A percentile compares a stretch with the other conserved stretches of the same genome.
Evolutionary conservation across 257 asterid genomes (phyloP).

Genomic region (Solanum boliviense): DNA sequence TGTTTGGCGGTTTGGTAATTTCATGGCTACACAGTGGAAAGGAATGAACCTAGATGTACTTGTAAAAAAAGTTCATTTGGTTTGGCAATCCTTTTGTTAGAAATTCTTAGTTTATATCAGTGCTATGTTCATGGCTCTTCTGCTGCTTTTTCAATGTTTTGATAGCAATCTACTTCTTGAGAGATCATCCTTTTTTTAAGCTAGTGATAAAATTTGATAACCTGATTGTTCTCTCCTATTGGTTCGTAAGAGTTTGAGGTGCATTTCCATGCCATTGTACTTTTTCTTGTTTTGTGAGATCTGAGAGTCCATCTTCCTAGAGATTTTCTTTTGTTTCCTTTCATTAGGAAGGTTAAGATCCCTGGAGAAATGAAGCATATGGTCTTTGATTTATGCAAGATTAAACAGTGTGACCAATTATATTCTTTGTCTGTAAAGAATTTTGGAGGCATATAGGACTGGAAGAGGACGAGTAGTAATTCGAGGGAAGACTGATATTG

Average conservation of each 20-base stretch:
- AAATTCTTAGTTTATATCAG: neutral
- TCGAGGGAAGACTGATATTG: slow-evolving; percentile 96
- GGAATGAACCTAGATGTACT: neutral
- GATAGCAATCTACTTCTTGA: neutral
- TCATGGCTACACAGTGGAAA: neutral
- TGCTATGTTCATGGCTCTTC: neutral
- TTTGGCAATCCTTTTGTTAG: neutral
- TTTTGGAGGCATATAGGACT: slow-evolving; percentile 88
- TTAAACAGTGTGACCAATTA: neutral
- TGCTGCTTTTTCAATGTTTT: neutral
- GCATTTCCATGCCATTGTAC: neutral
- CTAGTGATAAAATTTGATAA: neutral
- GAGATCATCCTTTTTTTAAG: neutral
- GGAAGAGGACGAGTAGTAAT: slow-evolving; percentile 88
- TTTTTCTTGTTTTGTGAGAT: neutral
- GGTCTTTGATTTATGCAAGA: neutral
- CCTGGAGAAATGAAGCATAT: neutral
- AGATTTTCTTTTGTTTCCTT: neutral
- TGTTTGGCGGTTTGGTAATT: neutral
- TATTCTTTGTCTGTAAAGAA: slow-evolving; percentile 13
- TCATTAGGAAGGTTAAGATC: neutral
- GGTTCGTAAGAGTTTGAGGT: neutral
- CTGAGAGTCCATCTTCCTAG: neutral
- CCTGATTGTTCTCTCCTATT: neutral
- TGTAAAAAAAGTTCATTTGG: neutral